Percentiles rank a stretch among this genome's conserved stretches.
These are phyloP conservation scores for Emergomyces orientalis DNA, from an alignment of 2,329 filamentous ascomycete genomes.

Conservation along the genomic window DNA sequence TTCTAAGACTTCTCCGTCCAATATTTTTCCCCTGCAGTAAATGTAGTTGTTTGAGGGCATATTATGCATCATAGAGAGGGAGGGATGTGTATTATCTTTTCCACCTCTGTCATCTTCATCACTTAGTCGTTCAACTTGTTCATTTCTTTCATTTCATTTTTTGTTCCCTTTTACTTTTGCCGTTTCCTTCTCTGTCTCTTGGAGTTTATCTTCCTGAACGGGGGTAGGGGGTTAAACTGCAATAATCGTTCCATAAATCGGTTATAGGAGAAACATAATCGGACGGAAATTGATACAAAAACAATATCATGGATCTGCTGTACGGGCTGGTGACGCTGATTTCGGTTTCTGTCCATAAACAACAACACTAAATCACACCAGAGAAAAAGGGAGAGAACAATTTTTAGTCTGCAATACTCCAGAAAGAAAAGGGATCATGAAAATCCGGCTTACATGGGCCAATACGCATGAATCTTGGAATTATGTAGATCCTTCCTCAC, in stretches of 20 bases:
- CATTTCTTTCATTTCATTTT: no score
- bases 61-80: no score
- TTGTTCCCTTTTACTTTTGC: no score
- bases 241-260: background rate
- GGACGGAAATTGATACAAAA: background rate
- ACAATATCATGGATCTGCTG: background rate
- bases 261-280: background rate
- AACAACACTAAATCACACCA: background rate
- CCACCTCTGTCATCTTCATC: no score
- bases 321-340: background rate
- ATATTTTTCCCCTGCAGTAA: no score
- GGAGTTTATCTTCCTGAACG: no score
- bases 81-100: no score
- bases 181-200: no score
- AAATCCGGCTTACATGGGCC: constrained; percentile 8
- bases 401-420: background rate
- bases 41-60: no score
- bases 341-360: constrained; percentile 8
- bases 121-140: no score
- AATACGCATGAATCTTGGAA: constrained; percentile 19
- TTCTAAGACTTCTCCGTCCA: no score
- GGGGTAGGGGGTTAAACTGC: no score
- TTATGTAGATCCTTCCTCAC: constrained; percentile 17
- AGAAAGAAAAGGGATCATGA: background rate
- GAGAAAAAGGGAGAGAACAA: background rate